Conservation (phyloP, 1,284 basidiomycete genomes). For the Bjerkandera adusta region DNA sequence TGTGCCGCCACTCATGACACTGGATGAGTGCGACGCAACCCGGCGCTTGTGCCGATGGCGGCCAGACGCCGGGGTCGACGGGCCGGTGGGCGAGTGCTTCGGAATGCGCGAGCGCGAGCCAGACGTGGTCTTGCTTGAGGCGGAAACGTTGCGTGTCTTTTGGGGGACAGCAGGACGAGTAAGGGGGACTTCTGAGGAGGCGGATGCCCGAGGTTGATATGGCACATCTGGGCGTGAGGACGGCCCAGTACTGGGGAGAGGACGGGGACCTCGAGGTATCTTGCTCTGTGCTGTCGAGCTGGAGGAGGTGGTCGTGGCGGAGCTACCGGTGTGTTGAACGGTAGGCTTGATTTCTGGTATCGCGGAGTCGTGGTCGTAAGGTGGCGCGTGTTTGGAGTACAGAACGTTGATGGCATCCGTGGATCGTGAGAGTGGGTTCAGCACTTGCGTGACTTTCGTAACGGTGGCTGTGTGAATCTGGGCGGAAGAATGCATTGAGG, state of each 20-base stretch:
- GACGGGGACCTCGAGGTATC: constrained; percentile 27
- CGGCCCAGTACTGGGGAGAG: constrained; percentile 5
- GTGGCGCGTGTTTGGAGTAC: constrained; percentile 2
- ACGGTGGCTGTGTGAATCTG: constrained; percentile 27
- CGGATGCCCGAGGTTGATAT: not conserved
- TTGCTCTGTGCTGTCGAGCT: constrained; percentile 7
- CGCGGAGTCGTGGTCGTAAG: not conserved
- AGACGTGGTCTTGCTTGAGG: not conserved
- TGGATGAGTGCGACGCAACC: constrained; percentile 6
- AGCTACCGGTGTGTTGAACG: constrained; percentile 1
- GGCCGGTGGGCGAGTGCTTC: constrained; percentile 7
- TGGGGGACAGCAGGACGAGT: too few species aligned
- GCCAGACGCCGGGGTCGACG: not conserved
- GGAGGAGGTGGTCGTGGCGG: constrained; percentile 7
- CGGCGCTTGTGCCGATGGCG: constrained; percentile 8
- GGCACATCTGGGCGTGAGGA: not conserved
- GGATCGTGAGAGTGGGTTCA: constrained; percentile 22
- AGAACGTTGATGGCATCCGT: constrained; percentile 20
- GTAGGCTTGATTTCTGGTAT: constrained; percentile 1
- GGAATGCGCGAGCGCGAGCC: constrained; percentile 11
- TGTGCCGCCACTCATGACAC: constrained; percentile 8
- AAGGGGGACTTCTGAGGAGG: too few species aligned
- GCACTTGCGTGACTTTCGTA: constrained; percentile 19
- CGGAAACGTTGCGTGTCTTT: too few species aligned
- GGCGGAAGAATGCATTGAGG: constrained; percentile 20